Conservation (phyloP, 371 early-diverging fungal species). For the Mucor saturninus region DNA sequence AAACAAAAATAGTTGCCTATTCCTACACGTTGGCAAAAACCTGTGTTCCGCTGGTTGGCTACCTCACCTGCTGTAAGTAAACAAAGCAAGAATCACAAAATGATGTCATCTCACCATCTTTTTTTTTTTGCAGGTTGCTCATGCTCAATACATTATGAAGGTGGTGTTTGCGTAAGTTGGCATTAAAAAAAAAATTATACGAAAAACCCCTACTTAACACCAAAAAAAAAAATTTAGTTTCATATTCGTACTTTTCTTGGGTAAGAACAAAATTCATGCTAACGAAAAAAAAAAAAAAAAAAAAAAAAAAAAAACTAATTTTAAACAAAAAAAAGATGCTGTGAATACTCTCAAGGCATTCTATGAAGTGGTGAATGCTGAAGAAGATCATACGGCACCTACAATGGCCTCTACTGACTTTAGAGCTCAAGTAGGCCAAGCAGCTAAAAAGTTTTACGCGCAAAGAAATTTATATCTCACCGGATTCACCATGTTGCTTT, state of each 20-base stretch:
- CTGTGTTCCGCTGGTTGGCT: slow-evolving; percentile 54
- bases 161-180: slow-evolving; percentile 58
- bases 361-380: slow-evolving; percentile 34
- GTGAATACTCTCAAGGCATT: slow-evolving; percentile 63
- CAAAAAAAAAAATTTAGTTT: slow-evolving; percentile 33
- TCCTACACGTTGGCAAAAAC: slow-evolving; percentile 58
- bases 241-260: slow-evolving; percentile 63
- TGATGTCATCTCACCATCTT: slow-evolving; percentile 2
- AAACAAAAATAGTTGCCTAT: slow-evolving; percentile 48
- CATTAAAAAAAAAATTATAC: not conserved
- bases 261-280: slow-evolving; percentile 32
- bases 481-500: slow-evolving; percentile 32
- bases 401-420: slow-evolving; percentile 34
- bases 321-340: slow-evolving; percentile 45
- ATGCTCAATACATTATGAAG: slow-evolving; percentile 52
- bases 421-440: slow-evolving; percentile 60
- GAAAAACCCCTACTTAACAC: not conserved
- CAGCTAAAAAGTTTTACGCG: slow-evolving; percentile 80
- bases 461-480: slow-evolving; percentile 81
- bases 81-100: not conserved
- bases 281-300: not conserved
- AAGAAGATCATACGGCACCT: slow-evolving; percentile 28
- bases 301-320: not conserved
- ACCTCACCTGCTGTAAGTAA: slow-evolving; percentile 42
- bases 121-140: slow-evolving; percentile 37